Conservation (phyloP, 148 eudicot genomes). For the Beta vulgaris region DNA sequence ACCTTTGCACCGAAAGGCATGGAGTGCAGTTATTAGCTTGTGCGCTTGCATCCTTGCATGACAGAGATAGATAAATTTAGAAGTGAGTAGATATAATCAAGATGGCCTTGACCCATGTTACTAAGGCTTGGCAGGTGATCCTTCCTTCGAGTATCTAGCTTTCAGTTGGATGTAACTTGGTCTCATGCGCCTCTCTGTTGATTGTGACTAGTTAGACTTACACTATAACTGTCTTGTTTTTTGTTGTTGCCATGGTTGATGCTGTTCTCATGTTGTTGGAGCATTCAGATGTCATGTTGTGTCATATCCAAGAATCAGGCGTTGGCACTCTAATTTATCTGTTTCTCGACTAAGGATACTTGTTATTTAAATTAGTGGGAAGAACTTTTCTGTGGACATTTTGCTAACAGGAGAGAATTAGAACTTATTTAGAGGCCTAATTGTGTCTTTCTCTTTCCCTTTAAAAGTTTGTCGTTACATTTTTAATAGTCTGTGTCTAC, state of each 20-base stretch:
- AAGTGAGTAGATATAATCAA: too few species aligned
- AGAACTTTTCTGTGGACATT: background rate
- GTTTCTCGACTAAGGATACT: background rate
- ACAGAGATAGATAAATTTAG: too few species aligned
- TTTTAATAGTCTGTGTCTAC: too few species aligned
- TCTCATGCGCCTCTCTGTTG: background rate
- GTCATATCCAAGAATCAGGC: background rate
- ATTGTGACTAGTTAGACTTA: background rate
- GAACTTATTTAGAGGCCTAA: too few species aligned
- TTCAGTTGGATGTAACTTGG: background rate
- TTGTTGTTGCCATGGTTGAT: background rate
- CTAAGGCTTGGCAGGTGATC: too few species aligned
- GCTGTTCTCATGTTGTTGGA: background rate
- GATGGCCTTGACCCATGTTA: background rate
- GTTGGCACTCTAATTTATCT: background rate
- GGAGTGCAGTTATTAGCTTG: too few species aligned
- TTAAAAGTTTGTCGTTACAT: too few species aligned
- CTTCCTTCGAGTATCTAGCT: background rate
- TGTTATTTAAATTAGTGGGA: too few species aligned
- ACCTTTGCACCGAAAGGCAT: background rate
- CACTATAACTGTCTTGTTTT: background rate
- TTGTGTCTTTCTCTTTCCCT: too few species aligned
- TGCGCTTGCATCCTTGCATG: too few species aligned
- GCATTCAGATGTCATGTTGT: background rate
- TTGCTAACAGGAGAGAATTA: too few species aligned